A percentile compares a stretch with the other conserved stretches of the same genome.
phyloP scores from a whole-genome alignment of 306 rosid genomes.

The Cicer bijugum region DNA sequence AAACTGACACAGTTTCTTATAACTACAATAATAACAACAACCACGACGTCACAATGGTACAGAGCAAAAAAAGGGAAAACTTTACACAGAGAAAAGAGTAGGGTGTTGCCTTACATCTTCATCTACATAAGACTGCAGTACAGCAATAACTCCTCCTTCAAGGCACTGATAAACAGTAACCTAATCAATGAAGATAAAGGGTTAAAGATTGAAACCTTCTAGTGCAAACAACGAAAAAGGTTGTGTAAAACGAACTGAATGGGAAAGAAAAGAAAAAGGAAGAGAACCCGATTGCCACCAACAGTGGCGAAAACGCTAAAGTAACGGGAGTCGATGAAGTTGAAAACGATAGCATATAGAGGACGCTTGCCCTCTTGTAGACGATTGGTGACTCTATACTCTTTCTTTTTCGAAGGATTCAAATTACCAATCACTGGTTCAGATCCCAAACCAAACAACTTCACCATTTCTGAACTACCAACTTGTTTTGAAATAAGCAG shows the following conservation, averaged over 20 bases:
- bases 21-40: not conserved
- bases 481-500: conserved; percentile 1
- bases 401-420: conserved; percentile 60
- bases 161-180: conserved; percentile 80
- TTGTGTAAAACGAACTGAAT: not conserved
- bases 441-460: conserved; percentile 60
- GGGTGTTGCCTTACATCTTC: conserved; percentile 74
- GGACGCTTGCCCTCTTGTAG: conserved; percentile 96
- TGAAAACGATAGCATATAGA: conserved; percentile 83
- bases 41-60: not conserved
- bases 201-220: conserved; percentile 35
- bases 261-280: not conserved
- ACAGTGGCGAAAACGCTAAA: conserved; percentile 88
- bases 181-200: conserved; percentile 46
- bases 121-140: conserved; percentile 89
- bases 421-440: conserved; percentile 82
- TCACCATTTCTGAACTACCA: conserved; percentile 51
- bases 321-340: conserved; percentile 85
- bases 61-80: not conserved
- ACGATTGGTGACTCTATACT: conserved; percentile 83
- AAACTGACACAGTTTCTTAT: conserved; percentile 26
- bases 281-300: conserved; percentile 76
- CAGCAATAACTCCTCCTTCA: conserved; percentile 84
- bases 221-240: conserved; percentile 4
- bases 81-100: not conserved